Evolutionary conservation across 2,329 filamentous ascomycete genomes (phyloP).

Genomic region (Zymoseptoria ardabiliae): DNA sequence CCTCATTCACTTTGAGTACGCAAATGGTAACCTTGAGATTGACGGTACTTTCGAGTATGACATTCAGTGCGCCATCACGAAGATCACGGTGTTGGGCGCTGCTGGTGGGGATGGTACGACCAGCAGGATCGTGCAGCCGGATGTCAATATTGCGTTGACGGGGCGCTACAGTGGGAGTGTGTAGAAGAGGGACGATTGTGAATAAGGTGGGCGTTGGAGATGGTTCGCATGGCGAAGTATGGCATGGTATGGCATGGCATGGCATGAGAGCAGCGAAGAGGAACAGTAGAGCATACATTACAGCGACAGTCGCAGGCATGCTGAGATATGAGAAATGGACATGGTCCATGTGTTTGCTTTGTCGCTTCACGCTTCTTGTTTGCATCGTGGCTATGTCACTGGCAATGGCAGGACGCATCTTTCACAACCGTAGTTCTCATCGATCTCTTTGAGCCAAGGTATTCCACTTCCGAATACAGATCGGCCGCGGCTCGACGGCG

Average conservation of each 20-base stretch:
- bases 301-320: too few relatives aligned
- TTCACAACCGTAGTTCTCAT: too few relatives aligned
- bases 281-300: neutral
- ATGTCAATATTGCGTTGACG: slow-evolving; percentile 4
- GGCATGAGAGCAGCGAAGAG: neutral
- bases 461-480: too few relatives aligned
- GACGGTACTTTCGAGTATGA: slow-evolving; percentile 33
- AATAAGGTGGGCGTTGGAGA: neutral
- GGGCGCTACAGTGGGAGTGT: neutral
- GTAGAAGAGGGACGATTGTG: neutral
- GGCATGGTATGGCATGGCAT: neutral
- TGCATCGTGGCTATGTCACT: too few relatives aligned
- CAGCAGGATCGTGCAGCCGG: neutral
- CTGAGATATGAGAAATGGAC: too few relatives aligned
- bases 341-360: too few relatives aligned
- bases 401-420: too few relatives aligned
- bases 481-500: too few relatives aligned
- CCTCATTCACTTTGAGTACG: slow-evolving; percentile 53
- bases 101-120: neutral
- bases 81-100: slow-evolving; percentile 45
- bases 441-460: too few relatives aligned
- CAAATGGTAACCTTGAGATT: slow-evolving; percentile 10
- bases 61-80: slow-evolving; percentile 38
- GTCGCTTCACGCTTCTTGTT: too few relatives aligned
- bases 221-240: neutral